These are phyloP conservation scores for Fusarium nurragi DNA, from an alignment of 2,329 filamentous ascomycete species.

Conservation along the genomic window DNA sequence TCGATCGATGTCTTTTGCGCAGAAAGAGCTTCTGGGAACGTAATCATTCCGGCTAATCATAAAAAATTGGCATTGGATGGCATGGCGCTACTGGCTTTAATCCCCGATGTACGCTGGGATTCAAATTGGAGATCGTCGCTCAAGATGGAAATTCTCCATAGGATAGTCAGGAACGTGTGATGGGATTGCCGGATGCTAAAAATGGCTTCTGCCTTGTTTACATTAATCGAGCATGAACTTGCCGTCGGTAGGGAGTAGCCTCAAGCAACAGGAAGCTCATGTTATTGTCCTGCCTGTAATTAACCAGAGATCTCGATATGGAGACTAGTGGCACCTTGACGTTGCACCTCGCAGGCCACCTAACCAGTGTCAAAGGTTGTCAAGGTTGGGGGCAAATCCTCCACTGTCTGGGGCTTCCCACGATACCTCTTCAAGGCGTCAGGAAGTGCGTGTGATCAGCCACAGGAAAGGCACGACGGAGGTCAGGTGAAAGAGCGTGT, in stretches of 20 bases:
- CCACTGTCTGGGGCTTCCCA: conserved; percentile 1
- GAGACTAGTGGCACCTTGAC: not conserved
- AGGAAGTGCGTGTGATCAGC: conserved; percentile 2
- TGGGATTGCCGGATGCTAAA: conserved; percentile 27
- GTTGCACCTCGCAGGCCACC: conserved; percentile 12
- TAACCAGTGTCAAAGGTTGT: not conserved
- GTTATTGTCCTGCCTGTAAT: not conserved
- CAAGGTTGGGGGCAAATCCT: too few species aligned
- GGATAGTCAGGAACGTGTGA: conserved; percentile 43
- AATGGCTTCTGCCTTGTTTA: conserved; percentile 2
- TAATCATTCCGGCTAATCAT: not conserved
- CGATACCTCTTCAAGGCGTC: conserved; percentile 9
- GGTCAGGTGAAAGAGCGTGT: conserved; percentile 39
- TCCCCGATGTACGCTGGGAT: conserved; percentile 33
- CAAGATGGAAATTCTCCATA: conserved; percentile 32
- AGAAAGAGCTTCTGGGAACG: not conserved
- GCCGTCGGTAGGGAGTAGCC: not conserved
- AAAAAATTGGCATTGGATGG: conserved; percentile 24
- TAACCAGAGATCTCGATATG: not conserved
- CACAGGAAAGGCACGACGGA: conserved; percentile 2
- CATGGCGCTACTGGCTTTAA: conserved; percentile 37
- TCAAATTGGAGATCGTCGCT: conserved; percentile 38
- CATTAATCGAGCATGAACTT: not conserved
- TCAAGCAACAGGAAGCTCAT: not conserved
- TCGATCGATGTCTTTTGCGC: not conserved